These are phyloP conservation scores for Melampsora americana DNA, from an alignment of 1,284 basidiomycete genomes.

Conservation along the genomic window DNA sequence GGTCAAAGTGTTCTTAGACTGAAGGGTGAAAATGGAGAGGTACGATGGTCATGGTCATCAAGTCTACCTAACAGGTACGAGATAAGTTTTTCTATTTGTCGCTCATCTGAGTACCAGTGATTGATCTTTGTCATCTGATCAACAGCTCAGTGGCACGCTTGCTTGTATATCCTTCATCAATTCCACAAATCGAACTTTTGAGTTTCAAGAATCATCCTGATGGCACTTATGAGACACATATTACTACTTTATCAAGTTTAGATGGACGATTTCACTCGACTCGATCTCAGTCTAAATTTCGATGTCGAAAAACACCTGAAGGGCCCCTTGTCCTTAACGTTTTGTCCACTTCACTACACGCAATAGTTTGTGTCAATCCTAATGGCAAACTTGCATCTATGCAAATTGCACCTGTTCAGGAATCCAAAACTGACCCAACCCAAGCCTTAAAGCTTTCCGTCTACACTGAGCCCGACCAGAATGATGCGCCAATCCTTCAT, in stretches of 20 bases:
- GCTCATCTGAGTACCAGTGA: neutral
- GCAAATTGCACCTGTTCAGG: slow-evolving; percentile 3
- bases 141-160: neutral
- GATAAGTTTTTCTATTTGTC: neutral
- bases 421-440: neutral
- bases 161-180: neutral
- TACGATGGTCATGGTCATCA: slow-evolving; percentile 35
- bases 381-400: slow-evolving; percentile 26
- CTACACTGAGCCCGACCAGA: slow-evolving; percentile 11
- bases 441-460: slow-evolving; percentile 17
- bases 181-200: slow-evolving; percentile 25
- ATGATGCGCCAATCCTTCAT: slow-evolving; percentile 1
- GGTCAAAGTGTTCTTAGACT: slow-evolving; percentile 15
- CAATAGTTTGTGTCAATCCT: slow-evolving; percentile 24
- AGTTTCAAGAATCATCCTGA: slow-evolving; percentile 6
- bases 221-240: slow-evolving; percentile 22
- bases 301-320: slow-evolving; percentile 15
- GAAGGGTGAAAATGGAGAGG: slow-evolving; percentile 11
- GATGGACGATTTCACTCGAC: slow-evolving; percentile 21
- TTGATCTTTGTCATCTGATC: neutral
- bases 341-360: neutral
- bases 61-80: neutral
- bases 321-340: slow-evolving; percentile 18
- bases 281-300: slow-evolving; percentile 8
- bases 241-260: slow-evolving; percentile 25